Evolutionary conservation across 768 basidiomycete genomes (phyloP).

Genomic region (Epithele typhae): DNA sequence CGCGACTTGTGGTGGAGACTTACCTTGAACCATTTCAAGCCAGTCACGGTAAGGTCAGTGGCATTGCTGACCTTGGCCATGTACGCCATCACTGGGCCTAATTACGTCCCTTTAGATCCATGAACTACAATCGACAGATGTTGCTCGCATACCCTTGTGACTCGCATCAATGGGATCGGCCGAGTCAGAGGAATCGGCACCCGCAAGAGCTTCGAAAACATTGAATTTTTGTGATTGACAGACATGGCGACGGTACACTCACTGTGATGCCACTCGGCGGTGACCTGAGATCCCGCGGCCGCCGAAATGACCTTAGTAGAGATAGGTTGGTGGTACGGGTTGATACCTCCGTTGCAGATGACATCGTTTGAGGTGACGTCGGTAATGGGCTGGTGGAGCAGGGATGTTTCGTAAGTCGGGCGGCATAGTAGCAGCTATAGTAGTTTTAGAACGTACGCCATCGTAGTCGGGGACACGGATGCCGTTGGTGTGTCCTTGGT

Average conservation of each 20-base stretch:
- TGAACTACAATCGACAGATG: not conserved
- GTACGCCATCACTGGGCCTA: conserved; percentile 12
- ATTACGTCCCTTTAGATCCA: not conserved
- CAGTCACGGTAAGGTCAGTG: conserved; percentile 40
- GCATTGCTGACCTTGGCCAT: conserved; percentile 45
- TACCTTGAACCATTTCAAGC: conserved; percentile 46
- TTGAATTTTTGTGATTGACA: no score
- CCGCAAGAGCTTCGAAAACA: conserved; percentile 25
- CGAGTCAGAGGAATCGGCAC: conserved; percentile 43
- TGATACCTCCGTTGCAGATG: conserved; percentile 60
- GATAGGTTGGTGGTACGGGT: conserved; percentile 46
- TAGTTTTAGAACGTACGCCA: conserved; percentile 42
- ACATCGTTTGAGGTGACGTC: conserved; percentile 51
- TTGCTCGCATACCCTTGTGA: conserved; percentile 49
- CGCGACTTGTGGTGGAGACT: not conserved
- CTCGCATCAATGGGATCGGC: conserved; percentile 44
- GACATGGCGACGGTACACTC: not conserved
- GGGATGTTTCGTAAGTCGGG: not conserved
- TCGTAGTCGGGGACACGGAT: conserved; percentile 46
- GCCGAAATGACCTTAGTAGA: conserved; percentile 43
- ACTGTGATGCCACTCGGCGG: conserved; percentile 50
- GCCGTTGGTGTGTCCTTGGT: conserved; percentile 40
- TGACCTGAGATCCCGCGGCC: conserved; percentile 48
- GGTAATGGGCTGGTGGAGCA: conserved; percentile 41
- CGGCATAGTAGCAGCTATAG: no score